phyloP scores from a whole-genome alignment of 2,329 filamentous ascomycete genomes.

The Penicillium aurantiogriseum region DNA sequence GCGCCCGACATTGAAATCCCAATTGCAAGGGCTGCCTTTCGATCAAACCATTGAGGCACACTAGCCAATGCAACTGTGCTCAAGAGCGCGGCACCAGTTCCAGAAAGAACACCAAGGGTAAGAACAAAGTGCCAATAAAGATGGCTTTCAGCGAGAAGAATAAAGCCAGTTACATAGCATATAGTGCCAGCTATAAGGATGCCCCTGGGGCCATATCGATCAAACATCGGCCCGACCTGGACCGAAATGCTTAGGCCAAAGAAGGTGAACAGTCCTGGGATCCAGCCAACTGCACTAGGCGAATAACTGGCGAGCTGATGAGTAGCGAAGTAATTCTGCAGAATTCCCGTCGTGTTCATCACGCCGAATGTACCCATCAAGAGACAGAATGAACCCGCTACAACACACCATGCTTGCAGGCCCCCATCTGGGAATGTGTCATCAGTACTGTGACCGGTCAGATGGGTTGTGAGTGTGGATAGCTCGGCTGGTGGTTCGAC shows the following conservation, averaged over 20 bases:
- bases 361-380: slow-evolving; percentile 47
- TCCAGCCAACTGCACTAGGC: slow-evolving; percentile 51
- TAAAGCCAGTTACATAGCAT: slow-evolving; percentile 42
- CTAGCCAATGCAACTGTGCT: slow-evolving; percentile 41
- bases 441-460: slow-evolving; percentile 17
- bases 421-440: slow-evolving; percentile 38
- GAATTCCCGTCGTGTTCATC: slow-evolving; percentile 51
- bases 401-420: slow-evolving; percentile 36
- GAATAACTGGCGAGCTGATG: slow-evolving; percentile 48
- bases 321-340: slow-evolving; percentile 49
- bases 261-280: slow-evolving; percentile 50
- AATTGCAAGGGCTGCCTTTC: slow-evolving; percentile 38
- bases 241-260: slow-evolving; percentile 47
- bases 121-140: slow-evolving; percentile 52
- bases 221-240: slow-evolving; percentile 52
- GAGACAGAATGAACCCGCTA: slow-evolving; percentile 39
- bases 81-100: slow-evolving; percentile 37
- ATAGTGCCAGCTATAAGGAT: slow-evolving; percentile 43
- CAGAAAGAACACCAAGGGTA: slow-evolving; percentile 40
- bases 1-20: slow-evolving; percentile 43
- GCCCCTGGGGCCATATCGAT: slow-evolving; percentile 48
- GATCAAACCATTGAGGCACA: slow-evolving; percentile 45
- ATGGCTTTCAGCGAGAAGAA: slow-evolving; percentile 49
- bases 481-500: slow-evolving; percentile 20
- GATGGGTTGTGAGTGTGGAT: slow-evolving; percentile 20